Conservation (phyloP, 345 rosid genomes). For the Geranium brycei region DNA sequence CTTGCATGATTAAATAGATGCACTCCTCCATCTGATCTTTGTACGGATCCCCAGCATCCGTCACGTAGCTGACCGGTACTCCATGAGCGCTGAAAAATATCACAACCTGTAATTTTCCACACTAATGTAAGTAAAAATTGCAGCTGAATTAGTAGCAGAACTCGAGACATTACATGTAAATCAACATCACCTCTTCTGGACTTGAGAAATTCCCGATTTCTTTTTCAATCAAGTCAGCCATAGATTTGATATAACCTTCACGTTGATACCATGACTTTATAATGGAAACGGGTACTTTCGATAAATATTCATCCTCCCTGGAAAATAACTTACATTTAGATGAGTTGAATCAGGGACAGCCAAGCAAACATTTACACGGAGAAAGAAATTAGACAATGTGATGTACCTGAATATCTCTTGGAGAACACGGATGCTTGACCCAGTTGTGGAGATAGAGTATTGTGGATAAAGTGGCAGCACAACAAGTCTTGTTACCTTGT, state of each 20-base stretch:
- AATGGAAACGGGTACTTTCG: constrained; percentile 58
- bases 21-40: constrained; percentile 94
- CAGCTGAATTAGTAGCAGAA: not conserved
- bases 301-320: constrained; percentile 67
- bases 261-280: constrained; percentile 83
- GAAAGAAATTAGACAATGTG: not conserved
- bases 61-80: constrained; percentile 79
- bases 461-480: constrained; percentile 97
- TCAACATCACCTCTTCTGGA: constrained; percentile 53
- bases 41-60: constrained; percentile 85
- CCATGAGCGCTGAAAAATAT: constrained; percentile 97
- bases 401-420: constrained; percentile 52
- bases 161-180: not conserved
- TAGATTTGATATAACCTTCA: constrained; percentile 66
- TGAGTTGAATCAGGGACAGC: not conserved
- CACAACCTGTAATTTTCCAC: constrained; percentile 42
- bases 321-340: constrained; percentile 17
- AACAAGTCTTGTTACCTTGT: constrained; percentile 68
- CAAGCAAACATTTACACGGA: not conserved
- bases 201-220: constrained; percentile 53
- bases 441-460: constrained; percentile 84
- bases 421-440: constrained; percentile 80
- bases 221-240: constrained; percentile 76
- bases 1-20: constrained; percentile 64
- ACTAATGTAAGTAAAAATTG: not conserved